phyloP scores from a whole-genome alignment of 768 basidiomycete species.

The Naganishia vaughanmartiniae region DNA sequence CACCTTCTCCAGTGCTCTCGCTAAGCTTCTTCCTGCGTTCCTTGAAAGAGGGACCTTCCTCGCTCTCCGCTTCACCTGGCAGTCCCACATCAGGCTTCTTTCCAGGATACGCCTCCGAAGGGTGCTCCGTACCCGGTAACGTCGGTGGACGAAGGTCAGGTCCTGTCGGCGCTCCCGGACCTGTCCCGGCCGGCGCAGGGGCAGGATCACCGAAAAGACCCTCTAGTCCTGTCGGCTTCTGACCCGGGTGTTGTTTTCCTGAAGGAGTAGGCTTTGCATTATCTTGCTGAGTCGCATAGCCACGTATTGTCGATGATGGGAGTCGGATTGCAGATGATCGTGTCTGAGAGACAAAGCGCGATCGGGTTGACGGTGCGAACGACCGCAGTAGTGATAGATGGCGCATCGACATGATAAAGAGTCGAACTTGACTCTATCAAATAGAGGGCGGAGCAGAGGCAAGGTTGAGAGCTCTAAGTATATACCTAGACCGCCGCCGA shows the following conservation, averaged over 20 bases:
- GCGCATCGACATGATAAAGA: constrained; percentile 19
- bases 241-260: constrained; percentile 1
- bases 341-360: neutral
- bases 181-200: constrained; percentile 16
- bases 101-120: constrained; percentile 40
- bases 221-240: constrained; percentile 25
- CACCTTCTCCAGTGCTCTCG: constrained; percentile 35
- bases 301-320: constrained; percentile 5
- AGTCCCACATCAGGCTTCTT: constrained; percentile 44
- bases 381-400: constrained; percentile 18
- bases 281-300: constrained; percentile 12
- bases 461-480: neutral
- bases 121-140: constrained; percentile 40
- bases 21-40: constrained; percentile 40
- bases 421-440: neutral
- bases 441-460: neutral
- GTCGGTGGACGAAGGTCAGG: constrained; percentile 39
- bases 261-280: constrained; percentile 1
- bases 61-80: constrained; percentile 28
- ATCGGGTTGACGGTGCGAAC: constrained; percentile 19
- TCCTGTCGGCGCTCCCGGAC: constrained; percentile 31
- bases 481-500: neutral
- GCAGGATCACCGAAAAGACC: constrained; percentile 18
- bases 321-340: neutral
- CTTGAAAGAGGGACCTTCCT: constrained; percentile 32